Conservation (phyloP, 352 stramenopile genomes). For the Phytophthora ohioensis region DNA sequence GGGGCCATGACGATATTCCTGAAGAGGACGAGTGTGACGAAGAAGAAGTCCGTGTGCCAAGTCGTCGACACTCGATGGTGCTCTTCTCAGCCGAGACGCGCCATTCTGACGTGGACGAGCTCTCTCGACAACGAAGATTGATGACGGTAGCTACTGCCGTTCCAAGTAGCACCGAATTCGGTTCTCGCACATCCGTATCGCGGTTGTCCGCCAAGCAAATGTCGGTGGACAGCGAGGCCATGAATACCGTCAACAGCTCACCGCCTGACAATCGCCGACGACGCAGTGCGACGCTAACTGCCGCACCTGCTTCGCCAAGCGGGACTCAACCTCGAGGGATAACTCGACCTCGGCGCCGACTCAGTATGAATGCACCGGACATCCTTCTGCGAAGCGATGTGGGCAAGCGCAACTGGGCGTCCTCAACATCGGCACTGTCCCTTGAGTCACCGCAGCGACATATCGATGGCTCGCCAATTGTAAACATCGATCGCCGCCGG, state of each 20-base stretch:
- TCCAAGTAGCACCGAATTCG: conserved; percentile 13
- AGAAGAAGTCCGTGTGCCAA: conserved; percentile 16
- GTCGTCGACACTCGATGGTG: conserved; percentile 38
- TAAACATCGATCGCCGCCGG: conserved; percentile 27
- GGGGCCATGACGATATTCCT: conserved; percentile 56
- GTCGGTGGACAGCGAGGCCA: conserved; percentile 29
- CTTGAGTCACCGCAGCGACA: conserved; percentile 46
- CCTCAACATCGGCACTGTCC: conserved; percentile 53
- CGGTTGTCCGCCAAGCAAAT: conserved; percentile 38
- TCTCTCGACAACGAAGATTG: conserved; percentile 29
- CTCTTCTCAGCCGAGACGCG: conserved; percentile 30
- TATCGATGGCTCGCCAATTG: conserved; percentile 33
- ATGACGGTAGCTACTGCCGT: conserved; percentile 27
- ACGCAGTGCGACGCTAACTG: conserved; percentile 34
- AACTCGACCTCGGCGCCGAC: conserved; percentile 19
- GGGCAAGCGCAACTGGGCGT: conserved; percentile 51
- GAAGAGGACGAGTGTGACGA: conserved; percentile 37
- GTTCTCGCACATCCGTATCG: conserved; percentile 11
- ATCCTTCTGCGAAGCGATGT: conserved; percentile 60
- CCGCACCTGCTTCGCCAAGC: neutral
- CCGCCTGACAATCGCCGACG: conserved; percentile 31
- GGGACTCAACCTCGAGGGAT: neutral
- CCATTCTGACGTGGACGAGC: conserved; percentile 31
- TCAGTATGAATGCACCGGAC: conserved; percentile 40
- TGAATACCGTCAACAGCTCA: conserved; percentile 43